Percentiles rank a stretch among this genome's conserved stretches.
Conservation (phyloP, 2,329 filamentous ascomycete genomes). For the Aspergillus pseudotamarii region DNA sequence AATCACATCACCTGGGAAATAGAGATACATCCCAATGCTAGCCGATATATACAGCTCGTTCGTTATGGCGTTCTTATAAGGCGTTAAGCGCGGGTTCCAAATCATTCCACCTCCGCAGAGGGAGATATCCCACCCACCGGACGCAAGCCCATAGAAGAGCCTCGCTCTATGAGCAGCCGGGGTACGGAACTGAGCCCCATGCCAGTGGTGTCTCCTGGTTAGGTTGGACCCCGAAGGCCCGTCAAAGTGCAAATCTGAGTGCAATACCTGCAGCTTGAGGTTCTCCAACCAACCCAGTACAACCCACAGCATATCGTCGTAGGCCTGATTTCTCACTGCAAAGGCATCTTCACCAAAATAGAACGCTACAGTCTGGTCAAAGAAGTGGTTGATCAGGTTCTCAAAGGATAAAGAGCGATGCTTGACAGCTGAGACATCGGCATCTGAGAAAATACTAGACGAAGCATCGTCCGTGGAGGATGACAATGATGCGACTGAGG, state of each 20-base stretch:
- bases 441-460: constrained; percentile 28
- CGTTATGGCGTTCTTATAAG: constrained; percentile 96
- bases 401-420: constrained; percentile 56
- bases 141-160: constrained; percentile 81
- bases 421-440: constrained; percentile 1
- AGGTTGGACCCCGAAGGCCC: constrained; percentile 22
- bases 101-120: constrained; percentile 87
- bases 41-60: constrained; percentile 88
- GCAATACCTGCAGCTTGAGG: constrained; percentile 73
- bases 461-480: constrained; percentile 51
- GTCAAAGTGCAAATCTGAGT: constrained; percentile 65
- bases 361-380: constrained; percentile 73
- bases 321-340: constrained; percentile 74
- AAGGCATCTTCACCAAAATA: constrained; percentile 87
- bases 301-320: constrained; percentile 95
- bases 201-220: constrained; percentile 56
- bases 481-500: constrained; percentile 71
- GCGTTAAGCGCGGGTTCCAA: constrained; percentile 78
- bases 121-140: constrained; percentile 76
- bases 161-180: constrained; percentile 81
- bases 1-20: constrained; percentile 81
- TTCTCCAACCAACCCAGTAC: constrained; percentile 87
- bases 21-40: constrained; percentile 84
- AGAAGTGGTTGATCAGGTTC: constrained; percentile 82
- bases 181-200: constrained; percentile 73